Evolutionary conservation across 148 eudicot species (phyloP), one percentile per base, ranked within the genome.

Genomic region (Vaccinium macrocarpon): DNA sequence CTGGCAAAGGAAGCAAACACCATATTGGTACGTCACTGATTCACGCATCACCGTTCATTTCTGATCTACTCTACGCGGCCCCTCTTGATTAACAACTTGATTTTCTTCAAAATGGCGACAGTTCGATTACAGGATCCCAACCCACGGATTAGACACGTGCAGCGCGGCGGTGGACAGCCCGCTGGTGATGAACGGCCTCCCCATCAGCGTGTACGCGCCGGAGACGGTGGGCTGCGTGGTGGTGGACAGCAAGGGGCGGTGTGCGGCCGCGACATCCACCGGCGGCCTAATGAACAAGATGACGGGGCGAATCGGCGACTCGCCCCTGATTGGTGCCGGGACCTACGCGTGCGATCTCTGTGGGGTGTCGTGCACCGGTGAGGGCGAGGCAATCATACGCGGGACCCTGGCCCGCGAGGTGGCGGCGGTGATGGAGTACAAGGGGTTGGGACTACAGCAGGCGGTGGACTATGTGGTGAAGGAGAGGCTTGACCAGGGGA

Each of bases 341-440:
- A 95, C 98, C 9, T 95, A 95, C 62, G 98, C 98, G 4, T 89
- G 94, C 27, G 88, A 92, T 8, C 50, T 87, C 8, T 95, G 98
- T 70, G 98, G 92, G 1, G 94, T 95, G 3, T 95, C 98, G 5
- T 95, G 98, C 84, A 95, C 98, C 0, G 98, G 98, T 0, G 98
- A 95, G 76, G 98, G 98, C 0, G 98, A 95, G 92, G 96, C 96
- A 0, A 95, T 95, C 78, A 88, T 95, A 19, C 90, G 98, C 4
- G 96, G 89, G 48, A 95, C 98, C 10, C 77, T 95, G 66, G 96
- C 98, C 0, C 90, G 98, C 1, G 98, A 95, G 14, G 97, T 95
- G 84, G 97, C 96, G 10, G 98, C 98, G 0, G 90, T 95, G 82
- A 95, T 95, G 98, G 98, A 95, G 89, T 95, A 95, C 82, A 95